phyloP scores from a whole-genome alignment of 139 green algal species.

The Yamagishiella unicocca region DNA sequence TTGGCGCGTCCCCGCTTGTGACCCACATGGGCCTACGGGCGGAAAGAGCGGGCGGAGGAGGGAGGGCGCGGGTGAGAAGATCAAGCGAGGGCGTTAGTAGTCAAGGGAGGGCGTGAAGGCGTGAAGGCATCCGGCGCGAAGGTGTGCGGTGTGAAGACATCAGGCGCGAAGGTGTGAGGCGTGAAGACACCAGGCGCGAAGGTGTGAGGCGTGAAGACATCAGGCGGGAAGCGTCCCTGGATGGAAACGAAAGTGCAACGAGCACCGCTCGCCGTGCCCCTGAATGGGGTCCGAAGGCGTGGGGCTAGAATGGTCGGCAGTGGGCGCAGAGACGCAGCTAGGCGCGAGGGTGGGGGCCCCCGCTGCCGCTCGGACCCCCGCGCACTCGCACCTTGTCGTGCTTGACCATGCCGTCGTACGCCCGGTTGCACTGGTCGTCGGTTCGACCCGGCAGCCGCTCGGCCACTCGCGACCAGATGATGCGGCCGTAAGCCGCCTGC shows the following conservation, averaged over 20 bases:
- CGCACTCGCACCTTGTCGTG: conserved; percentile 43
- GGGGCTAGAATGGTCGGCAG: too few species aligned
- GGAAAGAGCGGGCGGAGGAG: background rate
- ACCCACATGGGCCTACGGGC: conserved; percentile 2
- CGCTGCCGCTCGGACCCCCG: too few species aligned
- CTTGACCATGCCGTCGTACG: conserved; percentile 32
- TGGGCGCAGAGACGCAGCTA: too few species aligned
- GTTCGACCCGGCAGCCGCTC: conserved; percentile 50
- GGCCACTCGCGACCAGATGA: conserved; percentile 45
- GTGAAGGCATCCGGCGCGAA: background rate
- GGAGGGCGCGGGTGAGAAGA: background rate
- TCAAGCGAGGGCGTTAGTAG: background rate
- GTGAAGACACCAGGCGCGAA: background rate
- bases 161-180: background rate
- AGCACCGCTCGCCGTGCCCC: too few species aligned
- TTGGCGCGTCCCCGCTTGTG: conserved; percentile 9
- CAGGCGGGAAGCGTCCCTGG: too few species aligned
- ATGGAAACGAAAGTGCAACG: too few species aligned
- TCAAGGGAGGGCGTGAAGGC: background rate
- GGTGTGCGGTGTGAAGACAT: too few species aligned
- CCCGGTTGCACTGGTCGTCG: conserved; percentile 48
- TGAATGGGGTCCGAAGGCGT: too few species aligned
- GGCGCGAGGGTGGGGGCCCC: too few species aligned
- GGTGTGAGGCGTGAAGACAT: too few species aligned
- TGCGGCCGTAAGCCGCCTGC: conserved; percentile 34